Evolutionary conservation across 768 basidiomycete genomes (phyloP), one percentile per base, ranked within the genome.

Genomic region (Holtermannia corniformis): DNA sequence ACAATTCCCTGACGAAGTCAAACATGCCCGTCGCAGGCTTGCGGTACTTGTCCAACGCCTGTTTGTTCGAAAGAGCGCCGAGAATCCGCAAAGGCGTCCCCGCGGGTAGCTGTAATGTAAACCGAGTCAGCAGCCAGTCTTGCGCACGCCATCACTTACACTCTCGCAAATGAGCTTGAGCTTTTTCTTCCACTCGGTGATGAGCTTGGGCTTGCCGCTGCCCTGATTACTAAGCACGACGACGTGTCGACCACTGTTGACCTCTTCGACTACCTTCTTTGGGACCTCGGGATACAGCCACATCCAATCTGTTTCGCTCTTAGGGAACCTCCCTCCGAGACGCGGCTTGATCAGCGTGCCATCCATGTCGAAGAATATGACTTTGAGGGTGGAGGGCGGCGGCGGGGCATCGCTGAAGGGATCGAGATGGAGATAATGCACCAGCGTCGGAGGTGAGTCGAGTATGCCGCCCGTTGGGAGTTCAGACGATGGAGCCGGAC

Each of bases 11-110:
- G 44, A 92, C 72, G 57, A 83, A 82, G 52, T 79, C 75, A 82
- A 84, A 93, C 79, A 92, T 89, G 2, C 88, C 88, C 11, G 80
- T 81, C 76, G 87, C 83, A 3, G 91, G 91, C 70, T 95, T 95
- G 14, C 91, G 76, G 61, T 80, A 87, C 26, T 77, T 77, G 61
- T 93, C 89, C 58, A 78, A 81, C 4, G 77, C 80, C 1, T 78
- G 81, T 16, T 37, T 37, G 32, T 37, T 37, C 7, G 51, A 54
- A 20, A 62, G 41, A 0, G 89, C 89, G 5, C 86, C 90, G 51
- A 90, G 78, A 28, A 93, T 59, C 42, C 80, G 81, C 62, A 95
- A 84, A 0, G 89, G 87, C 0, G 87, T 75, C 16, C 79, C 56
- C 20, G 32, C 75, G 0, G 81, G 77, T n/a, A 90, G 71, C 87